Evolutionary conservation across 495 filamentous ascomycete species (phyloP).

Genomic region (Talaromyces borbonicus): DNA sequence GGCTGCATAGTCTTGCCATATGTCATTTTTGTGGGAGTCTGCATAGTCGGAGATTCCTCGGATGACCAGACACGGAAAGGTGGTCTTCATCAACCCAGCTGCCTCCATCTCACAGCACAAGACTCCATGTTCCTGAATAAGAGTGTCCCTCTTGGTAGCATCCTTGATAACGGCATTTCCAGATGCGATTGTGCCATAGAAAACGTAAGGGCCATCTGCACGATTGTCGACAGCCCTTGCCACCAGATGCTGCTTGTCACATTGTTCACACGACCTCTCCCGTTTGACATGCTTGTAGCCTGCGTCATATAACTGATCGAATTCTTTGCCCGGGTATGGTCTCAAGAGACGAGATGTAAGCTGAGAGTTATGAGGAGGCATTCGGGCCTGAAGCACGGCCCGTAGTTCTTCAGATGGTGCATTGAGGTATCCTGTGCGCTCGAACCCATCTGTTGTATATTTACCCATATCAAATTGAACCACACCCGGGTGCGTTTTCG

Average conservation of each 20-base stretch:
- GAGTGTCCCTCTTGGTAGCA: constrained; percentile 8
- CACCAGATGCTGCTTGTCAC: background rate
- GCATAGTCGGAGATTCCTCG: constrained; percentile 17
- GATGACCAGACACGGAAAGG: constrained; percentile 12
- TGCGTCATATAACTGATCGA: background rate
- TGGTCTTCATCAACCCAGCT: background rate
- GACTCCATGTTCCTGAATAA: background rate
- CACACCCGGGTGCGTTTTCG: constrained; percentile 7
- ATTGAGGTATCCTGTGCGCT: constrained; percentile 17
- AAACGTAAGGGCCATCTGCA: background rate
- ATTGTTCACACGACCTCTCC: background rate
- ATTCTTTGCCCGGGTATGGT: background rate
- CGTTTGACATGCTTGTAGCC: background rate
- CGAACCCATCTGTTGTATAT: constrained; percentile 10
- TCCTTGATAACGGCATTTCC: constrained; percentile 11
- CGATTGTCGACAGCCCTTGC: background rate
- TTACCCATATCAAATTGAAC: constrained; percentile 19
- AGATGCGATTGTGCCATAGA: constrained; percentile 13
- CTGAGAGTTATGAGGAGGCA: background rate
- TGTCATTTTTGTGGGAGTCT: constrained; percentile 17
- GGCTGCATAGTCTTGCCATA: constrained; percentile 16
- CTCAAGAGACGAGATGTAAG: background rate
- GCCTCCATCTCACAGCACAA: constrained; percentile 2
- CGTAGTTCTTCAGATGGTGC: constrained; percentile 13
- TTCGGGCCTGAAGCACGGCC: background rate